A percentile compares a stretch with the other conserved stretches of the same genome.
Conservation (phyloP, 2,329 filamentous ascomycete genomes). For the Coniochaeta prunicola region DNA sequence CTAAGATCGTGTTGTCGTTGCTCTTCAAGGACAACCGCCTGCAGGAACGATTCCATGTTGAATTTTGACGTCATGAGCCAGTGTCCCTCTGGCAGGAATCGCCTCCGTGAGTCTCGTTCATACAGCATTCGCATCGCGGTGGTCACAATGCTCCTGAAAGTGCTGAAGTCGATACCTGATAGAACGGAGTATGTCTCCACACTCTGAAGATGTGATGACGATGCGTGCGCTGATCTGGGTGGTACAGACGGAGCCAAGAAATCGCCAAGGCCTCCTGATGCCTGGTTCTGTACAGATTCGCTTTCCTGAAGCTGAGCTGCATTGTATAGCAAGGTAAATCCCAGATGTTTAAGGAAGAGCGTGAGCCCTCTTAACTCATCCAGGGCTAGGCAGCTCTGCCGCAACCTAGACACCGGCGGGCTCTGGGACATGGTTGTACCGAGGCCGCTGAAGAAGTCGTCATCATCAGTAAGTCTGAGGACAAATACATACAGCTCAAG, state of each 20-base stretch:
- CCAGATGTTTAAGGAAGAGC: conserved; percentile 81
- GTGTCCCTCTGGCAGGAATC: conserved; percentile 74
- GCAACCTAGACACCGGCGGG: conserved; percentile 39
- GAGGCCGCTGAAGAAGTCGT: conserved; percentile 75
- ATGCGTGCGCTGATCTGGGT: not conserved
- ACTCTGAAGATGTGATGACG: not conserved
- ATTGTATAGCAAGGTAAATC: conserved; percentile 84
- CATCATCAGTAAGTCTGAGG: conserved; percentile 87
- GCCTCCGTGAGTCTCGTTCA: conserved; percentile 82
- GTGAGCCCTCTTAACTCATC: conserved; percentile 67
- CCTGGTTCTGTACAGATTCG: not conserved
- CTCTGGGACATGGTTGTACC: conserved; percentile 23
- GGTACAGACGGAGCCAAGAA: conserved; percentile 1
- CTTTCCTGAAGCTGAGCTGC: conserved; percentile 49
- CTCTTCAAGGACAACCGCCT: conserved; percentile 81
- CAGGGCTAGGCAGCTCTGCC: conserved; percentile 61
- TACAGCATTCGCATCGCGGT: conserved; percentile 81
- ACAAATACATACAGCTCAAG: conserved; percentile 92
- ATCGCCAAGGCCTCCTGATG: not conserved
- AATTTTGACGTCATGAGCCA: conserved; percentile 91
- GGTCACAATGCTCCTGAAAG: conserved; percentile 73
- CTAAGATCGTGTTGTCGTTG: conserved; percentile 65
- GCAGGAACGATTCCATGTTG: conserved; percentile 82
- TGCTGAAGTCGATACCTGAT: conserved; percentile 67
- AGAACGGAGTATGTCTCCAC: conserved; percentile 32